A percentile compares a stretch with the other conserved stretches of the same genome.
Evolutionary conservation across 2,329 filamentous ascomycete genomes (phyloP).

Genomic region (Rhexocercosporidium sp.): DNA sequence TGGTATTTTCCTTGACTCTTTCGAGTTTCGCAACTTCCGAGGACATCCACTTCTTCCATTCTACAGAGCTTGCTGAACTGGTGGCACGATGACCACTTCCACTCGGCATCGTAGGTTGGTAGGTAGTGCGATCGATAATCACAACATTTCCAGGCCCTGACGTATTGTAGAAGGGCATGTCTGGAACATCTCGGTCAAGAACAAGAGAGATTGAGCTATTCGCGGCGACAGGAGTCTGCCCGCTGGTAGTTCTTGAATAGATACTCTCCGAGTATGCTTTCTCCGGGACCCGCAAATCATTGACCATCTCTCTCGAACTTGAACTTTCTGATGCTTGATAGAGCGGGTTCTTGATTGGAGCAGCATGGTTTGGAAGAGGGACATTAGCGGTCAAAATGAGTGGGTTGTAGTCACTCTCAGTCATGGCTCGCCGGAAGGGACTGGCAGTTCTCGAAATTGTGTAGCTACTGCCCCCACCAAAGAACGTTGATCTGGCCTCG

Average conservation of each 20-base stretch:
- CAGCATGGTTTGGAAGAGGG: not conserved
- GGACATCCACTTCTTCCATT: constrained; percentile 62
- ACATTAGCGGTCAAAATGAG: constrained; percentile 9
- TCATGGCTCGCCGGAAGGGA: constrained; percentile 58
- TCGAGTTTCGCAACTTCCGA: constrained; percentile 57
- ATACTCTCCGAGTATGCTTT: constrained; percentile 40
- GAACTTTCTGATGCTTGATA: constrained; percentile 16
- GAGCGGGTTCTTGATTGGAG: constrained; percentile 22
- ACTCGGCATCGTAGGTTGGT: constrained; percentile 37
- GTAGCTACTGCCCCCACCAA: constrained; percentile 55
- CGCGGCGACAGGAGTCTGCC: constrained; percentile 30
- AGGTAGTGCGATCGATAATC: constrained; percentile 42
- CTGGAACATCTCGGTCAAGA: constrained; percentile 18
- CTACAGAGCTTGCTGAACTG: constrained; percentile 53
- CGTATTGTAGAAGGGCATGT: constrained; percentile 21
- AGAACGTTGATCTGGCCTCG: constrained; percentile 55
- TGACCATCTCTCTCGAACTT: not conserved
- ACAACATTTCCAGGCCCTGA: constrained; percentile 42
- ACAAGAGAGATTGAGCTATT: constrained; percentile 31
- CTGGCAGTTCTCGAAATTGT: constrained; percentile 60
- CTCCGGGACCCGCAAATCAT: constrained; percentile 4
- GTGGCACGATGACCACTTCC: constrained; percentile 42
- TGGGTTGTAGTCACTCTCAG: constrained; percentile 29
- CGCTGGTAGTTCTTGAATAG: constrained; percentile 43
- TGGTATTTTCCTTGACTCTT: constrained; percentile 33